phyloP scores from a whole-genome alignment of 164 flowering plant genomes.

The Stephania yunnanensis region DNA sequence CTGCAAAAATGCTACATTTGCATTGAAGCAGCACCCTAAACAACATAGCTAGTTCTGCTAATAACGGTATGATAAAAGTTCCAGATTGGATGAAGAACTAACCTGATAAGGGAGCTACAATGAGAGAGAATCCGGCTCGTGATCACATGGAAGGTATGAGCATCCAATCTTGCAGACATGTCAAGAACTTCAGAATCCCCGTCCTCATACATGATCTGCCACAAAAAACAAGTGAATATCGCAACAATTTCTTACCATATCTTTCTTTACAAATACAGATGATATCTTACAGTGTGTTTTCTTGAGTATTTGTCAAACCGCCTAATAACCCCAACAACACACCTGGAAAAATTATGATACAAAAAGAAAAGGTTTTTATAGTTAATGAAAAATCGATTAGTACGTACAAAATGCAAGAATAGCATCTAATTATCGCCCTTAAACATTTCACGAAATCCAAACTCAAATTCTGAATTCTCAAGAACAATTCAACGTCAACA shows the following conservation, averaged over 20 bases:
- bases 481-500: neutral
- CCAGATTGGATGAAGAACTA: too few species aligned
- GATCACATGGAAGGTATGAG: constrained; percentile 5
- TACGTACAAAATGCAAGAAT: neutral
- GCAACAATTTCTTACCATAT: neutral
- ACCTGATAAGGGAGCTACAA: neutral
- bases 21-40: too few species aligned
- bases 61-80: too few species aligned
- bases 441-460: neutral
- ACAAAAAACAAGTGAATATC: neutral
- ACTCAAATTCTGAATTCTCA: neutral
- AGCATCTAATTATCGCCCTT: neutral
- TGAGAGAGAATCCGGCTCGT: neutral
- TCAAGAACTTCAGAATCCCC: constrained; percentile 47
- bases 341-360: constrained; percentile 28
- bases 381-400: neutral
- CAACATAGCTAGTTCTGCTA: too few species aligned
- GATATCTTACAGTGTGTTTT: constrained; percentile 50
- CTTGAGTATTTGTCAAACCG: constrained; percentile 49
- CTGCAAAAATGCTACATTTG: too few species aligned
- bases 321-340: constrained; percentile 49
- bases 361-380: neutral
- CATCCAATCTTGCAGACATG: constrained; percentile 69
- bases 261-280: neutral
- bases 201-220: constrained; percentile 74